Base-by-base conservation (phyloP, 2,329 filamentous ascomycete species). In the Graphilbum ipis-grandicollis region DNA sequence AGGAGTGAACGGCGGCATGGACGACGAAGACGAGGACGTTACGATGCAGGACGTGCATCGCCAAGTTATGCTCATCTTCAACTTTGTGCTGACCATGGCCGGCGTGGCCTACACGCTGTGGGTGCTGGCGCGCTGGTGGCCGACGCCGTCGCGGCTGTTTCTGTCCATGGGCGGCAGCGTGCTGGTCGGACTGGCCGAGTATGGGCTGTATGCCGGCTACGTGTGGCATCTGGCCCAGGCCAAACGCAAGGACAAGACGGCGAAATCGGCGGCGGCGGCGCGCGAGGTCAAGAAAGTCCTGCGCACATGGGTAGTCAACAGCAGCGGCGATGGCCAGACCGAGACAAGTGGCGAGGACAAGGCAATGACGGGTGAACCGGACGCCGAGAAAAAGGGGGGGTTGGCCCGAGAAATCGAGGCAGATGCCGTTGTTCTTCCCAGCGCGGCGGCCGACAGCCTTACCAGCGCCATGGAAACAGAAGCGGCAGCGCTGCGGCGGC, bases 21-120 rank as follows among this genome's bases (percentile, higher is more conserved):
- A 28, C 26, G 65, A 66, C 39, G 31, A 22, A 12, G 60, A 71
- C 44, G 79, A 83, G 43, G 75, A 78, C 2, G 59, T 79, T 3
- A 76, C 74, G 3, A 76, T 75, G 44, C 67, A 70, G 26, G 81
- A 90, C 41, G 65, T 90, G 2, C 79, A 88, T 52, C 67, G 80
- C n/a, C 83, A 90, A 49, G 59, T 90, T 39, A 75, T 80, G 31
- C 63, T 96, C 8, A 84, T 96, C 36, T 66, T 93, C 48, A 98
- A 96, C 54, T 84, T 96, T 35, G 59, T 94, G 29, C 65, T 93
- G 37, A 93, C 83, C 36, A 80, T 94, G 37, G 60, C 88, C 3
- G 82, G 86, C 32, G 80, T 79, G 35, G 79, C 75, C 3, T 74
- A 68, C 3, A 81, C 79, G 8, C 67, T 90, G 25, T 90, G 81